phyloP scores from a whole-genome alignment of 2,329 filamentous ascomycete species.

The Paecilomyces sp. region DNA sequence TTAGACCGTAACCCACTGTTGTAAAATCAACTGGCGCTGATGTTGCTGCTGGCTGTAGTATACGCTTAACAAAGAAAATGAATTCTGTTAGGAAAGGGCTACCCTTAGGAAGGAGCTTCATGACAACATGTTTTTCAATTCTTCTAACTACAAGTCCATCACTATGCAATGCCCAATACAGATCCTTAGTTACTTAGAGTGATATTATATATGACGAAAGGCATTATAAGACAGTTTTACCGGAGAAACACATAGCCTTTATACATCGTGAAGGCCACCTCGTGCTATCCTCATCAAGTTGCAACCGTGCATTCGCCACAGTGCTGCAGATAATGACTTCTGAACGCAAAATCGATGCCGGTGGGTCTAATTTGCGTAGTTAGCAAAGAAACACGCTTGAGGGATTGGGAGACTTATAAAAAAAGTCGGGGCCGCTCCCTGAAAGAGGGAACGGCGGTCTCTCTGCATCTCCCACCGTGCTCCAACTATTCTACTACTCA shows the following conservation, averaged over 20 bases:
- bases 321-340: background rate
- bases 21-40: background rate
- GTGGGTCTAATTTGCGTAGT: conserved; percentile 17
- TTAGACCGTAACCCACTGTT: background rate
- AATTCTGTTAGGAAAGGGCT: background rate
- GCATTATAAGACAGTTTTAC: background rate
- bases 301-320: background rate
- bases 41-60: background rate
- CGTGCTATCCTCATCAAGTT: background rate
- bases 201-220: background rate
- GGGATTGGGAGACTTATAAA: conserved; percentile 29
- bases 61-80: background rate
- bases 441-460: conserved; percentile 21
- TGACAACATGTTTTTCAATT: background rate
- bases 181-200: background rate
- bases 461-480: conserved; percentile 7
- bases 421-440: conserved; percentile 23
- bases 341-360: background rate
- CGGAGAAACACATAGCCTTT: background rate
- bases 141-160: background rate
- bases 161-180: background rate
- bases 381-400: conserved; percentile 12
- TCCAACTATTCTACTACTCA: conserved; percentile 10
- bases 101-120: background rate
- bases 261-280: background rate